Evolutionary conservation across 305 asterid genomes (phyloP).

Genomic region (Fraxinus platypoda): DNA sequence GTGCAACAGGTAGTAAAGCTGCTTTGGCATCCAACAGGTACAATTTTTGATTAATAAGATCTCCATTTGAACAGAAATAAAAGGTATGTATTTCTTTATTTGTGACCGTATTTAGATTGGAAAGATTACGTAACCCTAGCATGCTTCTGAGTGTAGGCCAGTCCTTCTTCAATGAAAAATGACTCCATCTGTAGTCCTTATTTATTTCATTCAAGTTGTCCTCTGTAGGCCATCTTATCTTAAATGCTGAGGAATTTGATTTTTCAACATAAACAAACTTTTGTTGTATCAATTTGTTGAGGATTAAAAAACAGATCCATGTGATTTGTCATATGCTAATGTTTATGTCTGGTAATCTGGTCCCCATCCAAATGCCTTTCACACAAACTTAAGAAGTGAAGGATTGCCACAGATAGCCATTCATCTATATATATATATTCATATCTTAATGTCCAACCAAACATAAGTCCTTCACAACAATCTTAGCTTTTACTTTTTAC

Average conservation of each 20-base stretch:
- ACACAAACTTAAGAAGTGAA: not conserved
- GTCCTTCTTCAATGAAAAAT: not conserved
- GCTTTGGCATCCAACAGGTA: not conserved
- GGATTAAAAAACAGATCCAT: not conserved
- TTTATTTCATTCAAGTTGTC: not conserved
- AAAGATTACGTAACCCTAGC: not conserved
- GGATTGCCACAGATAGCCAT: not conserved
- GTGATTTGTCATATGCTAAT: conserved; percentile 25
- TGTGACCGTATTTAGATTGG: not conserved
- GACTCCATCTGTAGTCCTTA: not conserved
- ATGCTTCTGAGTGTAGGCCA: not conserved
- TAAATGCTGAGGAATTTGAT: not conserved
- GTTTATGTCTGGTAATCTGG: conserved; percentile 17
- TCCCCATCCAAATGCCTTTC: not conserved
- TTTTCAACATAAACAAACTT: not conserved
- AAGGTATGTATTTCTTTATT: not conserved
- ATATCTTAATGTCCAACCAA: not conserved
- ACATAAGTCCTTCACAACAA: not conserved
- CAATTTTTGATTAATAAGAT: not conserved
- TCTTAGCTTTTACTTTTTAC: not conserved
- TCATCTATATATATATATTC: conserved; percentile 19
- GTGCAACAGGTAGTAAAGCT: not conserved
- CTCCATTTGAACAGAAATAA: not conserved
- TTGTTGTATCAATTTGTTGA: not conserved
- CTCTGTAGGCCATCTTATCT: not conserved